Conservation (phyloP, 352 stramenopile genomes). For the Phytophthora nicotianae region DNA sequence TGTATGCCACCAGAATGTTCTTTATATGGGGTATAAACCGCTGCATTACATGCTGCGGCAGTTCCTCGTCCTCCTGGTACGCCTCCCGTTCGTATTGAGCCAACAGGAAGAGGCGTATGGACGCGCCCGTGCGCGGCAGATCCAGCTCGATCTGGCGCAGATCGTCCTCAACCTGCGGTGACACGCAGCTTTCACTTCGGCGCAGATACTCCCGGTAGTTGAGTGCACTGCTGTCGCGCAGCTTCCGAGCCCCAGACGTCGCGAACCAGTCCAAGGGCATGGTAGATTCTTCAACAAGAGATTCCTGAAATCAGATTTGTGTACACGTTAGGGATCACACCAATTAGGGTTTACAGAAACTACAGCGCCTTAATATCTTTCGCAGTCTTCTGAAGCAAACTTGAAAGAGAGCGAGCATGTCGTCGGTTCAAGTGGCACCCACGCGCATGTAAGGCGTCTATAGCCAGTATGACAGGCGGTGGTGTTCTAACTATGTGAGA, state of each 20-base stretch:
- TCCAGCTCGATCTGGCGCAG: constrained; percentile 73
- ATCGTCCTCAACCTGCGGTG: constrained; percentile 59
- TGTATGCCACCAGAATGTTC: constrained; percentile 67
- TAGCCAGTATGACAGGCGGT: neutral
- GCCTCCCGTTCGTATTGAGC: constrained; percentile 14
- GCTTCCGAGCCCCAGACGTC: constrained; percentile 41
- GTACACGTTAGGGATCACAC: constrained; percentile 10
- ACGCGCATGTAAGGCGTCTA: constrained; percentile 76
- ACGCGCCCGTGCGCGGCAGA: constrained; percentile 59
- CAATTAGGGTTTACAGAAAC: constrained; percentile 19
- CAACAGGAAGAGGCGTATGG: constrained; percentile 62
- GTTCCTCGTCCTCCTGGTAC: constrained; percentile 27
- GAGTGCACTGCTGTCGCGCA: constrained; percentile 41
- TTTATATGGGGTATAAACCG: constrained; percentile 47
- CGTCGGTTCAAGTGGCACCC: constrained; percentile 66
- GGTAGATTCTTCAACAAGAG: constrained; percentile 21
- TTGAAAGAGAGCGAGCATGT: constrained; percentile 27
- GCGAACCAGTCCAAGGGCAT: constrained; percentile 52
- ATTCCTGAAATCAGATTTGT: constrained; percentile 8
- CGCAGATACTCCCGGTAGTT: constrained; percentile 51
- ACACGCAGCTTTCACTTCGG: constrained; percentile 29
- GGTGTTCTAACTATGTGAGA: neutral
- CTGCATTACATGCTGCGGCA: constrained; percentile 26
- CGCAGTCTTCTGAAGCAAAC: constrained; percentile 7
- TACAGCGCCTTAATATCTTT: constrained; percentile 24